phyloP scores from a whole-genome alignment of 495 filamentous ascomycete genomes.

The Podospora pseudopauciseta region DNA sequence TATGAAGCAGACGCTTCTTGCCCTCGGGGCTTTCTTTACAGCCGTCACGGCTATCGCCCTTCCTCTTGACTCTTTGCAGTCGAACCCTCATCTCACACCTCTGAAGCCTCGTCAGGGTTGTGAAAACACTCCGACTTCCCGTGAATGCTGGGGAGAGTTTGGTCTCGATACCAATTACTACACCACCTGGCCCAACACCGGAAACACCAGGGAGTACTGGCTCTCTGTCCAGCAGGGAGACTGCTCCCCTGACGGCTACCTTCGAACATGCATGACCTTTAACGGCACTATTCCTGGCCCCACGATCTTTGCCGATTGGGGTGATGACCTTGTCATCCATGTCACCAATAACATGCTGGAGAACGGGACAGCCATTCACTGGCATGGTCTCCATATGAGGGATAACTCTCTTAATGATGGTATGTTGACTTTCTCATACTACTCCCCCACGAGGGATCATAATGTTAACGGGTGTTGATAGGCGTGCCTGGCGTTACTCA shows the following conservation, averaged over 20 bases:
- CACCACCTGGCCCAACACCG: conserved; percentile 12
- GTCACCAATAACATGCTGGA: conserved; percentile 25
- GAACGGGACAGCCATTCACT: conserved; percentile 33
- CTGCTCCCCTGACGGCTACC: conserved; percentile 49
- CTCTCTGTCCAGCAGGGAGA: conserved; percentile 29
- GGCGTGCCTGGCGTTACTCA: conserved; percentile 31
- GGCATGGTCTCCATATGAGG: conserved; percentile 34
- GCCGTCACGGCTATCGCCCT: neutral
- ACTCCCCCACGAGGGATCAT: too few relatives aligned
- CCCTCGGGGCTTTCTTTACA: neutral
- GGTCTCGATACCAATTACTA: conserved; percentile 29
- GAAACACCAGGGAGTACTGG: conserved; percentile 17
- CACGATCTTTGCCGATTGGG: conserved; percentile 48
- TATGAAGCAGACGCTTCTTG: neutral
- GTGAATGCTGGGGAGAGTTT: conserved; percentile 26
- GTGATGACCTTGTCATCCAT: conserved; percentile 44
- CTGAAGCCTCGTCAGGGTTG: conserved; percentile 3
- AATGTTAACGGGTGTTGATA: too few relatives aligned
- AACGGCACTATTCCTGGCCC: conserved; percentile 56
- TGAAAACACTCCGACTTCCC: conserved; percentile 21
- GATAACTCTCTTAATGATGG: conserved; percentile 31
- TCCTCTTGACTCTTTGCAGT: neutral
- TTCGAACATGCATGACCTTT: conserved; percentile 49
- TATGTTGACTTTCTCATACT: too few relatives aligned
- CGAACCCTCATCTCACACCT: neutral